A percentile compares a stretch with the other conserved stretches of the same genome.
Conservation (phyloP, 805 yeast species). For the Sugiyamaella americana region DNA sequence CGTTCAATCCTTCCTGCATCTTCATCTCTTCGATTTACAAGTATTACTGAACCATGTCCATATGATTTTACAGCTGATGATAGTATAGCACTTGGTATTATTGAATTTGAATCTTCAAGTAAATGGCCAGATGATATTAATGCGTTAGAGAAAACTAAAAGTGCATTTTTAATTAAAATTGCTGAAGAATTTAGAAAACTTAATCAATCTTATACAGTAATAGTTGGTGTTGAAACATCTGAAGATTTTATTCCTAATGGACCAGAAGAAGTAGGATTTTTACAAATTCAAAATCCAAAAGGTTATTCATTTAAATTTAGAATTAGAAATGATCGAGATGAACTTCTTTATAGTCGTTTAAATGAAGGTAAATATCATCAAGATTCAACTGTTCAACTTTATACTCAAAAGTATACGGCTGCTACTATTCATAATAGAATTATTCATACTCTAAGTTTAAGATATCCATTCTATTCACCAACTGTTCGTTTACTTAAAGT, state of each 20-base stretch:
- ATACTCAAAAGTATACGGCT: slow-evolving; percentile 51
- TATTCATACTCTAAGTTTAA: slow-evolving; percentile 60
- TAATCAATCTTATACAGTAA: slow-evolving; percentile 49
- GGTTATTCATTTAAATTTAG: slow-evolving; percentile 83
- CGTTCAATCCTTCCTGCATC: slow-evolving; percentile 71
- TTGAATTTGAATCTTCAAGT: slow-evolving; percentile 85
- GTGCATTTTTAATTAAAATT: slow-evolving; percentile 78
- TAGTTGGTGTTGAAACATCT: slow-evolving; percentile 55
- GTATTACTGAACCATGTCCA: slow-evolving; percentile 75
- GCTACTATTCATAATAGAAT: slow-evolving; percentile 77
- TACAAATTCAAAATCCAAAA: slow-evolving; percentile 64
- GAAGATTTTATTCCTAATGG: slow-evolving; percentile 20
- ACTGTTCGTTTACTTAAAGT: slow-evolving; percentile 78
- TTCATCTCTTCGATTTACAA: slow-evolving; percentile 67
- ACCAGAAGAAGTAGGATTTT: slow-evolving; percentile 27
- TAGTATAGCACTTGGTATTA: slow-evolving; percentile 62
- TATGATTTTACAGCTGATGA: slow-evolving; percentile 42
- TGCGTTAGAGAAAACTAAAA: slow-evolving; percentile 82
- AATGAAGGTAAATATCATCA: slow-evolving; percentile 43
- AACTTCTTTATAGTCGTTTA: slow-evolving; percentile 49
- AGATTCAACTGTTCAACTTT: slow-evolving; percentile 27
- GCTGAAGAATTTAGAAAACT: slow-evolving; percentile 39
- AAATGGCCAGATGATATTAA: slow-evolving; percentile 92
- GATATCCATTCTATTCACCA: slow-evolving; percentile 68
- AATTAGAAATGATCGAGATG: slow-evolving; percentile 80